Evolutionary conservation across 495 filamentous ascomycete species (phyloP).

Genomic region (Trichocladium antarcticum): DNA sequence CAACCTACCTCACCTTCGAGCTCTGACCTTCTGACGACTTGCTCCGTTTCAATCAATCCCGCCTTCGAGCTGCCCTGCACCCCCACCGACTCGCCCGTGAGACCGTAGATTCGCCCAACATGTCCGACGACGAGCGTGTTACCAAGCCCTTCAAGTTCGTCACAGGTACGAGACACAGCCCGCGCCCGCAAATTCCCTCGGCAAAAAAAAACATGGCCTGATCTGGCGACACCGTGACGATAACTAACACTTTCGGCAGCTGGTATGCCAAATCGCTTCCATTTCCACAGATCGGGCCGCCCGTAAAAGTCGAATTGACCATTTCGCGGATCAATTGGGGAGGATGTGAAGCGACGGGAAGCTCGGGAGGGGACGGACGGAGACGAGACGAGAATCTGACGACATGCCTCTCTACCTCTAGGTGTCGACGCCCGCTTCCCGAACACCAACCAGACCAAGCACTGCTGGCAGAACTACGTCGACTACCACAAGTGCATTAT

Average conservation of each 20-base stretch:
- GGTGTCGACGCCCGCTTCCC: slow-evolving; percentile 99
- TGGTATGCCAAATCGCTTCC: slow-evolving; percentile 36
- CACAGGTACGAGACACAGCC: slow-evolving; percentile 61
- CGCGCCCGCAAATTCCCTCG: slow-evolving; percentile 22
- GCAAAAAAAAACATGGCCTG: slow-evolving; percentile 29
- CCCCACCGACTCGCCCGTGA: slow-evolving; percentile 1
- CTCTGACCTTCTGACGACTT: slow-evolving; percentile 10
- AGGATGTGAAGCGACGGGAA: not conserved
- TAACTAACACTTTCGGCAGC: slow-evolving; percentile 22
- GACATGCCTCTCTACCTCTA: slow-evolving; percentile 27
- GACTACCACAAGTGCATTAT: slow-evolving; percentile 99
- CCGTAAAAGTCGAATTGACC: slow-evolving; percentile 7
- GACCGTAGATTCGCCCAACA: slow-evolving; percentile 39
- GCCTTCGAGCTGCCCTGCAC: slow-evolving; percentile 12
- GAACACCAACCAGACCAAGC: slow-evolving; percentile 87
- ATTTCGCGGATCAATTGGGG: slow-evolving; percentile 1
- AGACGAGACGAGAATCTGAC: slow-evolving; percentile 4
- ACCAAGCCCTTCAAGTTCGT: slow-evolving; percentile 99
- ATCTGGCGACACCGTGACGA: slow-evolving; percentile 12
- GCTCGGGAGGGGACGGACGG: not conserved
- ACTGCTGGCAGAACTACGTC: slow-evolving; percentile 99
- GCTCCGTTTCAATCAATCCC: slow-evolving; percentile 6
- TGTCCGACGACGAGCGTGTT: slow-evolving; percentile 83
- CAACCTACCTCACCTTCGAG: slow-evolving; percentile 9
- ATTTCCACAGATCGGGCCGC: not conserved